Percentiles rank a stretch among this genome's conserved stretches.
Evolutionary conservation across 306 rosid species (phyloP).

Genomic region (barrel medic (Medicago truncatula)): MtrunA17r5.0-ANR NC_053043.1:17816001-17816500

Average conservation of each 20-base stretch:
- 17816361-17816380: constrained; percentile 83
- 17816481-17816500: constrained; percentile 81
- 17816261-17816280: constrained; percentile 7
- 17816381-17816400: constrained; percentile 28
- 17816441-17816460: constrained; percentile 72
- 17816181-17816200: constrained; percentile 27
- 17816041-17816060: neutral
- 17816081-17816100: neutral
- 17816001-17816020: neutral
- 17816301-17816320: constrained; percentile 52
- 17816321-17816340: constrained; percentile 78
- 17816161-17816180: constrained; percentile 24
- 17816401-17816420: neutral
- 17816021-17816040: neutral
- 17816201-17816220: constrained; percentile 38
- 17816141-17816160: neutral
- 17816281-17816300: neutral
- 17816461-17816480: constrained; percentile 79
- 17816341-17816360: constrained; percentile 78
- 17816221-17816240: neutral
- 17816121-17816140: neutral
- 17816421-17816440: constrained; percentile 10
- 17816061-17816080: neutral
- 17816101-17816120: neutral
- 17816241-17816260: neutral